Evolutionary conservation across 495 filamentous ascomycete genomes (phyloP).

Genomic region (Aspergillus taichungensis): DNA sequence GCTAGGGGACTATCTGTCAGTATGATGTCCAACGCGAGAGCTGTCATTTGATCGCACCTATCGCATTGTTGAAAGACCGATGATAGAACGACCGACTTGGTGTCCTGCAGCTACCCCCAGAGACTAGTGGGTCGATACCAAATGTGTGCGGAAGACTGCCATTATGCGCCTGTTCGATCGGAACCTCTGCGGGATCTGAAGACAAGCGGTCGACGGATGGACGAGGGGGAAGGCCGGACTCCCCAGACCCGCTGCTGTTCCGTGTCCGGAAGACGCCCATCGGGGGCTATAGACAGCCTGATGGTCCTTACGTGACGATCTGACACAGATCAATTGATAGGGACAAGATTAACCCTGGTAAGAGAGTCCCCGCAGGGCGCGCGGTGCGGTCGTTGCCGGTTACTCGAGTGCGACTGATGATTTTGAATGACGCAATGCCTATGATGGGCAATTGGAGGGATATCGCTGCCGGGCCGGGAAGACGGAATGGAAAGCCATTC

Average conservation of each 20-base stretch:
- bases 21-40: constrained; percentile 5
- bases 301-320: too few species aligned
- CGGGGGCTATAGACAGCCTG: background rate
- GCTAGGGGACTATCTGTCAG: constrained; percentile 22
- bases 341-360: too few species aligned
- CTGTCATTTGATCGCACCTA: constrained; percentile 35
- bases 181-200: constrained; percentile 13
- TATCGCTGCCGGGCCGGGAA: too few species aligned
- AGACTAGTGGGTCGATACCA: constrained; percentile 28
- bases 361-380: too few species aligned
- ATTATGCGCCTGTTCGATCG: constrained; percentile 27
- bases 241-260: constrained; percentile 28
- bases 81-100: constrained; percentile 75
- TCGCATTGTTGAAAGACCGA: constrained; percentile 54
- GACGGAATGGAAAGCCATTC: too few species aligned
- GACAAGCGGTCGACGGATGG: constrained; percentile 17
- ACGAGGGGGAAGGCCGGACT: constrained; percentile 20
- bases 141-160: constrained; percentile 24
- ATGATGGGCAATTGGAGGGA: too few species aligned
- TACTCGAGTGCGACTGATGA: background rate
- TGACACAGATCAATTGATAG: too few species aligned
- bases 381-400: too few species aligned
- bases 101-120: constrained; percentile 47
- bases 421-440: constrained; percentile 13
- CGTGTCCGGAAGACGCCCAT: constrained; percentile 33